Evolutionary conservation across 2,329 filamentous ascomycete species (phyloP).

Genomic region (Xylaria sp.): DNA sequence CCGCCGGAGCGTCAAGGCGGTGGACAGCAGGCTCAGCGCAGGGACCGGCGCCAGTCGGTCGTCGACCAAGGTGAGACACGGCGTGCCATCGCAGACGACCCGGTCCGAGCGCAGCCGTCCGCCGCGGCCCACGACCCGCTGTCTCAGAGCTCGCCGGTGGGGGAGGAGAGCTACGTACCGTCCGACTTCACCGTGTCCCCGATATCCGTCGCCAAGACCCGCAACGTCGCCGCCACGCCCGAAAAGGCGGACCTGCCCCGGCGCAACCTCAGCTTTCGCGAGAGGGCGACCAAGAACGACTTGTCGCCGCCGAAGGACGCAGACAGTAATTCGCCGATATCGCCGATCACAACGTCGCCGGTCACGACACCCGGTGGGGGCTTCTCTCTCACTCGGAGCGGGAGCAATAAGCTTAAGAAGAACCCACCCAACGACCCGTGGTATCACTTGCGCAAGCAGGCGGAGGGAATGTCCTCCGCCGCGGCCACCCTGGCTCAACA

Average conservation of each 20-base stretch:
- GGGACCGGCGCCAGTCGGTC: constrained; percentile 32
- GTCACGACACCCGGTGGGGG: constrained; percentile 37
- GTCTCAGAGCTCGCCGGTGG: constrained; percentile 39
- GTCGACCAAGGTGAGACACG: constrained; percentile 30
- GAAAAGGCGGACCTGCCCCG: constrained; percentile 46
- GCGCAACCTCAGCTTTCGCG: constrained; percentile 63
- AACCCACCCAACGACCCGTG: constrained; percentile 57
- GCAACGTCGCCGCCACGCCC: constrained; percentile 28
- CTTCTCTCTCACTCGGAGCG: constrained; percentile 48
- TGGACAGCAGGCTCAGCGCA: constrained; percentile 41
- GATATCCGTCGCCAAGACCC: constrained; percentile 32
- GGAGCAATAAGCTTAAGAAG: constrained; percentile 63
- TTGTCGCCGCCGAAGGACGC: constrained; percentile 39
- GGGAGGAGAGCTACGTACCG: constrained; percentile 32
- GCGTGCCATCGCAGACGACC: constrained; percentile 26
- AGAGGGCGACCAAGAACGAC: constrained; percentile 54
- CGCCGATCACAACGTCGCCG: constrained; percentile 38
- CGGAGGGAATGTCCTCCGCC: constrained; percentile 43
- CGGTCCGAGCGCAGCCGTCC: constrained; percentile 32
- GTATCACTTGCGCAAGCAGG: constrained; percentile 47
- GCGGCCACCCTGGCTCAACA: constrained; percentile 33
- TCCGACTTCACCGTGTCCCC: constrained; percentile 33
- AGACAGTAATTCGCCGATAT: constrained; percentile 27
- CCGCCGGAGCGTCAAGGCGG: constrained; percentile 25
- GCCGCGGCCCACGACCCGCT: constrained; percentile 32